A percentile compares a stretch with the other conserved stretches of the same genome.
Conservation (phyloP, 2,329 filamentous ascomycete genomes). For the Incumbomyces lentus region DNA sequence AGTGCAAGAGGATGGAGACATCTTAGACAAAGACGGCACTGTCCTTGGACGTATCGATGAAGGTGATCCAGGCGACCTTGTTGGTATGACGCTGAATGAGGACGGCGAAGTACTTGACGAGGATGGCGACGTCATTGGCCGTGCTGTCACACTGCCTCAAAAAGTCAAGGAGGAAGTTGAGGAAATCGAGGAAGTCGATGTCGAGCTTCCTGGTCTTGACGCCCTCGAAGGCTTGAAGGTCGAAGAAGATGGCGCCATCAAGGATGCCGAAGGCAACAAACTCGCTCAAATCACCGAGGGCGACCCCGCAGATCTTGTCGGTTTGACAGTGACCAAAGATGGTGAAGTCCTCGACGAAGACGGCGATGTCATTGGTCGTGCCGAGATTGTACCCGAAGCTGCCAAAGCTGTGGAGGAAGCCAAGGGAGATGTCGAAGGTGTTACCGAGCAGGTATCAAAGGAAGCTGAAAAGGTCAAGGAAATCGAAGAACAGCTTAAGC, state of each 20-base stretch:
- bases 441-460: constrained; percentile 6
- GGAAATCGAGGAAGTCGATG: constrained; percentile 36
- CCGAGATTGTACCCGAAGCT: constrained; percentile 26
- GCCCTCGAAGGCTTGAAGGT: constrained; percentile 33
- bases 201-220: constrained; percentile 31
- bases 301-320: constrained; percentile 30
- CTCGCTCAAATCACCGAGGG: constrained; percentile 33
- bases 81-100: constrained; percentile 31
- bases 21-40: constrained; percentile 37
- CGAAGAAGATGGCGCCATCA: constrained; percentile 44
- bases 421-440: constrained; percentile 14
- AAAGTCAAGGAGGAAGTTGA: constrained; percentile 40
- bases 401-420: constrained; percentile 12
- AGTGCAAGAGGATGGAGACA: constrained; percentile 44
- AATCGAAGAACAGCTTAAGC: constrained; percentile 24
- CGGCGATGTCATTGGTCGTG: constrained; percentile 28
- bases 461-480: constrained; percentile 24
- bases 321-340: constrained; percentile 30
- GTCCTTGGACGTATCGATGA: constrained; percentile 31
- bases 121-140: constrained; percentile 29
- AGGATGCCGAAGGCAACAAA: constrained; percentile 32
- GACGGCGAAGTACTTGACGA: constrained; percentile 33
- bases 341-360: constrained; percentile 30
- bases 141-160: constrained; percentile 25
- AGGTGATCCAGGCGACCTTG: constrained; percentile 31